Percentiles rank a stretch among this genome's conserved stretches.
Evolutionary conservation across 306 rosid genomes (phyloP).

Genomic region (Fagus crenata): DNA sequence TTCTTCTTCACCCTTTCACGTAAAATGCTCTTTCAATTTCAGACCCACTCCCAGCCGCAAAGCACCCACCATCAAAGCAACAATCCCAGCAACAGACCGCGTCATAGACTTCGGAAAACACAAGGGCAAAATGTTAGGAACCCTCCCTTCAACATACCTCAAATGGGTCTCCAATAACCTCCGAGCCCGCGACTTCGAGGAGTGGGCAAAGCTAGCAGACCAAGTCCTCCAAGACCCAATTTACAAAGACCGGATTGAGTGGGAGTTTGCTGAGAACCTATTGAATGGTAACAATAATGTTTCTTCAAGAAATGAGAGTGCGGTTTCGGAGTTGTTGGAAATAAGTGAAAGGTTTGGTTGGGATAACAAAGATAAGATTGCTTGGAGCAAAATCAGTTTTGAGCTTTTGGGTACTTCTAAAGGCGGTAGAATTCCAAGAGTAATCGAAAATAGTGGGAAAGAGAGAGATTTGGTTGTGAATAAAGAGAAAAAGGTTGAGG

Average conservation of each 20-base stretch:
- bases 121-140: constrained; percentile 70
- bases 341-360: constrained; percentile 62
- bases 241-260: constrained; percentile 60
- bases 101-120: constrained; percentile 56
- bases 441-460: not conserved
- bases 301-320: not conserved
- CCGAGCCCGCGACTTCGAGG: no score
- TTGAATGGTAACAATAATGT: constrained; percentile 22
- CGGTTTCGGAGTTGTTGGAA: constrained; percentile 39
- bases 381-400: constrained; percentile 53
- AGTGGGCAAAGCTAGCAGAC: no score
- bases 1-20: not conserved
- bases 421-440: constrained; percentile 58
- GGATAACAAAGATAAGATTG: constrained; percentile 56
- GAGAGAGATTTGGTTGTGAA: not conserved
- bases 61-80: not conserved
- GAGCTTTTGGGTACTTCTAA: constrained; percentile 66
- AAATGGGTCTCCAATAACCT: no score
- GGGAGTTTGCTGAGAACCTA: constrained; percentile 53
- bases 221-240: no score
- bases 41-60: no score
- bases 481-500: not conserved
- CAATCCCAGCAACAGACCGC: constrained; percentile 49
- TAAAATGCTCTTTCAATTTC: constrained; percentile 32
- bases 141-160: no score